Evolutionary conservation across 202 grass and related monocot species (phyloP), one percentile per base, ranked within the genome.

Genomic region (Zizania palustris): DNA sequence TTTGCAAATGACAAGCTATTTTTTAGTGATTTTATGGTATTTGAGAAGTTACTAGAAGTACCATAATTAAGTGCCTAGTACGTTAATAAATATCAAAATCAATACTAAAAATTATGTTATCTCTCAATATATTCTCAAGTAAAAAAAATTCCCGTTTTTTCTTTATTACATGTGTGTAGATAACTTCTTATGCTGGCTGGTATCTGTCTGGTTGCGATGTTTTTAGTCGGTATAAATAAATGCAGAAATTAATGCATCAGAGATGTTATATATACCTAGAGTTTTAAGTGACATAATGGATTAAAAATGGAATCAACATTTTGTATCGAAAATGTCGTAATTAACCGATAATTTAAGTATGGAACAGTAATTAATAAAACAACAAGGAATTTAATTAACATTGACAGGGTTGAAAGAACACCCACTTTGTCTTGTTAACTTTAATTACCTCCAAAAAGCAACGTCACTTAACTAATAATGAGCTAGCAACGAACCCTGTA

Each of bases 401-500:
- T 60, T 38, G n/a, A 55, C 43, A 55, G 11, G 48, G 14, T 16
- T 65, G 60, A 77, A 53, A 41, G n/a, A 35, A 22, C 9, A 59
- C 0, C 10, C n/a, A 0, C 45, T 21, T 41, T 56, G 63, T 22
- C 36, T 20, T 21, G 39, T 9, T 56, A 71, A 58, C 48, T 76
- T 76, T 45, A 61, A 33, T 28, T 28, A 28, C 67, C 65, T 60
- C 36, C 20, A 14, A 40, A 74, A 73, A 60, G 2, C 33, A 39
- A 18, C 60, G 68, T 67, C 22, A 69, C 74, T 73, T 78, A 33
- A 55, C 68, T 78, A 59, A 67, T 78, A 59, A 67, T 44, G 14
- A 67, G 12, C 54, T 77, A 40, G 54, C 18, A 50, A n/a, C n/a
- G n/a, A n/a, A 11, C 11, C 15, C 16, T 55, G n/a, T 61, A 40